Percentiles rank a stretch among this genome's conserved stretches.
Conservation (phyloP, 805 yeast genomes). For the Soucietia sequanensis region DNA sequence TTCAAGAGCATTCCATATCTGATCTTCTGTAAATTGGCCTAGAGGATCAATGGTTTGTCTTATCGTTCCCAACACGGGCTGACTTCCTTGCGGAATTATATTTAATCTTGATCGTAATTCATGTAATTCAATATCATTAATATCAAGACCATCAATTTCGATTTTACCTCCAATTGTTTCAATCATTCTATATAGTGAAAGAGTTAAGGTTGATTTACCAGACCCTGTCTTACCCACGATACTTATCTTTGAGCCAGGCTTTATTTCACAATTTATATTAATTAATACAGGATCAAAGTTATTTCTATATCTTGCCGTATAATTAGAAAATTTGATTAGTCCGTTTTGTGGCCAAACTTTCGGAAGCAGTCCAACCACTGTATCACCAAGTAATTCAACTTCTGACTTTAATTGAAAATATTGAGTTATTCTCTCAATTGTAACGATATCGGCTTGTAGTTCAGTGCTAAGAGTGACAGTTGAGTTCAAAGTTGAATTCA, state of each 20-base stretch:
- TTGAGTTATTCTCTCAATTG: slow-evolving; percentile 18
- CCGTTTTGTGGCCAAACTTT: slow-evolving; percentile 70
- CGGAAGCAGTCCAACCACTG: slow-evolving; percentile 20
- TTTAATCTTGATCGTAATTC: slow-evolving; percentile 50
- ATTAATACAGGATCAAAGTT: slow-evolving; percentile 59
- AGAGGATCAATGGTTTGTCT: slow-evolving; percentile 78
- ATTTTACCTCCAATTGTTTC: slow-evolving; percentile 34
- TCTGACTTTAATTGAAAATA: slow-evolving; percentile 27
- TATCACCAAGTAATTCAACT: slow-evolving; percentile 34
- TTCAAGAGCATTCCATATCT: slow-evolving; percentile 71
- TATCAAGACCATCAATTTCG: slow-evolving; percentile 43
- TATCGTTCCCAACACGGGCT: slow-evolving; percentile 63
- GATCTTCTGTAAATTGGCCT: slow-evolving; percentile 51
- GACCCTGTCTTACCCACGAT: slow-evolving; percentile 79
- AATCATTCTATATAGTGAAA: slow-evolving; percentile 52
- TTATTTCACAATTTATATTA: slow-evolving; percentile 39
- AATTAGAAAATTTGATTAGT: slow-evolving; percentile 58
- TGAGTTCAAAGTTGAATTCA: slow-evolving; percentile 15
- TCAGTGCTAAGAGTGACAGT: slow-evolving; percentile 17
- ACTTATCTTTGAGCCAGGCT: slow-evolving; percentile 50
- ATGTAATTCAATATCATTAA: slow-evolving; percentile 39
- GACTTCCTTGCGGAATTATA: slow-evolving; percentile 67
- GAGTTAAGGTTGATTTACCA: slow-evolving; percentile 77
- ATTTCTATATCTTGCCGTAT: slow-evolving; percentile 74
- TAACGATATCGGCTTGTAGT: slow-evolving; percentile 16